Base-by-base conservation (phyloP, 176 grass and related monocot genomes). In the Melocanna baccifera region DNA sequence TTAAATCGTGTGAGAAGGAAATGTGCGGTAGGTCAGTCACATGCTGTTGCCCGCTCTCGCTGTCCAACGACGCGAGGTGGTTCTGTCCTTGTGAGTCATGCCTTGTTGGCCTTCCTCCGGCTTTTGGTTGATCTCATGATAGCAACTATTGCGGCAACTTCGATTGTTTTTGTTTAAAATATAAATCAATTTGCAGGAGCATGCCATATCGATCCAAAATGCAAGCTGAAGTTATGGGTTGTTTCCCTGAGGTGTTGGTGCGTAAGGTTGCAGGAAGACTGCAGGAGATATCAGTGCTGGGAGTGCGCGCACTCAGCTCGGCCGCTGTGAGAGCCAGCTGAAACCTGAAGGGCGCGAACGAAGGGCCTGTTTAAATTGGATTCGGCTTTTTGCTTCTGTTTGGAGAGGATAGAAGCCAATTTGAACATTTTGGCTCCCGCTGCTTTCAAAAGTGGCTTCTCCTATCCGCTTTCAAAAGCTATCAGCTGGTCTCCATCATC, bases 21-120 rank as follows among this genome's bases (percentile, higher is more conserved):
- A 32, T 78, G 82, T 72, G 83, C 55, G 84, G 89, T 90, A 20
- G 85, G 68, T 90, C 89, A 63, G 71, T 62, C 73, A 46, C 65
- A 69, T 39, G 74, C 63, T 71, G 10, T 79, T 79, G 84, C 47
- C 39, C 66, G 40, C 67, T 67, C 37, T 72, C 57, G 62, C 66
- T 14, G 59, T 52, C 50, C 6, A 36, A 36, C 34, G 34, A 36
- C 34, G 4, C 34, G 34, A 36, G 4, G 34, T 36, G 34, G 34
- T 36, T 3, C 34, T 4, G 34, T 36, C 34, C 34, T 36, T 36
- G 34, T 16, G 29, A 9, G 8, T 53, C 72, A 46, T 89, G 45
- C 22, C 57, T 78, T 63, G 56, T 65, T 82, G 39, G 84, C 63
- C 39, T 82, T 71, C n/a, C 69, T 64, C 63, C 32, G 2, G 10